A percentile compares a stretch with the other conserved stretches of the same genome.
phyloP scores from a whole-genome alignment of 164 flowering plant species.

The Kingdonia uniflora region DNA sequence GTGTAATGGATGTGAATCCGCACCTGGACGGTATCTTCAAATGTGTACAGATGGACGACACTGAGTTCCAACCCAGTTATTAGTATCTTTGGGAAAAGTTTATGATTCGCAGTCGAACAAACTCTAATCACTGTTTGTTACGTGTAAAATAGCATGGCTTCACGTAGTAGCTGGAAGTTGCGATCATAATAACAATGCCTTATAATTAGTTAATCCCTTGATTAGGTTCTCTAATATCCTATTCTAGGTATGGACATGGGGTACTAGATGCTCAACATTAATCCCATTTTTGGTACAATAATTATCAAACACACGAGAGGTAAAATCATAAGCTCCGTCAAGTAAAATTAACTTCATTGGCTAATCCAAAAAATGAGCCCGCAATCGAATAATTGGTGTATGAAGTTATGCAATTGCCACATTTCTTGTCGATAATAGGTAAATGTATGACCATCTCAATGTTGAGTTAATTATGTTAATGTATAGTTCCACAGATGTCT shows the following conservation, averaged over 20 bases:
- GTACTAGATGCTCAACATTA: too few relatives aligned
- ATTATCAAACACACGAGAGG: neutral
- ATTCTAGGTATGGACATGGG: too few relatives aligned
- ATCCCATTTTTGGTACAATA: neutral
- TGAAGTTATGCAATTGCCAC: neutral
- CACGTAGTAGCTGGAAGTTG: neutral
- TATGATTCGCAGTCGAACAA: neutral
- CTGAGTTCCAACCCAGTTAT: too few relatives aligned
- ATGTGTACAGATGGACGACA: too few relatives aligned
- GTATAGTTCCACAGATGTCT: neutral
- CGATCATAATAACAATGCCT: too few relatives aligned
- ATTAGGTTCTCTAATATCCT: neutral
- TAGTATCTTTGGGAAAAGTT: too few relatives aligned
- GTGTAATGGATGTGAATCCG: too few relatives aligned
- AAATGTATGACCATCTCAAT: neutral
- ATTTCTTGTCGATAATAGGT: neutral
- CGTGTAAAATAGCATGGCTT: neutral
- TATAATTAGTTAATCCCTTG: neutral
- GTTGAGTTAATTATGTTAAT: neutral
- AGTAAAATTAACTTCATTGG: neutral
- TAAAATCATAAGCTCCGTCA: neutral
- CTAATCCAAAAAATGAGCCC: neutral
- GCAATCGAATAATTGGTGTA: neutral
- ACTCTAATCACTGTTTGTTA: neutral
- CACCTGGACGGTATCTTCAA: too few relatives aligned